Evolutionary conservation across 352 stramenopile genomes (phyloP).

Genomic region (Elongisporangium undulatum): DNA sequence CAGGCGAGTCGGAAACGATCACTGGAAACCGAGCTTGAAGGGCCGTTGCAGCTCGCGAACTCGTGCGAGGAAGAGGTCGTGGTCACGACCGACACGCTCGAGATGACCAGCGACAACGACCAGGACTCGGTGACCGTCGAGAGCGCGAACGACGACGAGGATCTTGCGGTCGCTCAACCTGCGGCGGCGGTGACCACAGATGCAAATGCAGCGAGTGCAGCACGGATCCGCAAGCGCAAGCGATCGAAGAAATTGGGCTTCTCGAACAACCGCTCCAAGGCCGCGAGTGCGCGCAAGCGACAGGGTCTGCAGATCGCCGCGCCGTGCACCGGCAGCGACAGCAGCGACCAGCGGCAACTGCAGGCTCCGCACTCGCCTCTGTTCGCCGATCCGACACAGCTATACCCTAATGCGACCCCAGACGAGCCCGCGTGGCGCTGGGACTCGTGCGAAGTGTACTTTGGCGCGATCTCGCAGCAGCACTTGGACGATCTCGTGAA

Average conservation of each 20-base stretch:
- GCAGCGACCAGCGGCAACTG: not conserved
- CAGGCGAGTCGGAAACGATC: not conserved
- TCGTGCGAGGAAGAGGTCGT: not conserved
- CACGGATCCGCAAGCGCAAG: constrained; percentile 25
- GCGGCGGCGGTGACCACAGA: not conserved
- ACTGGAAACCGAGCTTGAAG: not conserved
- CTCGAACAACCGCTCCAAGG: constrained; percentile 11
- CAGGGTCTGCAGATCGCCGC: not conserved
- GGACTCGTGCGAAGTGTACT: constrained; percentile 57
- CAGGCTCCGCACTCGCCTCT: constrained; percentile 30
- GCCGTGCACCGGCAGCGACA: not conserved
- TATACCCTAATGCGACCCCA: constrained; percentile 32
- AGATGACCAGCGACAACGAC: not conserved
- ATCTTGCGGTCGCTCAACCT: not conserved
- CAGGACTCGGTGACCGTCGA: not conserved
- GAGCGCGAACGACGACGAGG: not conserved
- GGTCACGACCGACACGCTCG: not conserved
- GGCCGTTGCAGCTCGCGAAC: not conserved
- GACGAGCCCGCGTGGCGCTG: constrained; percentile 46
- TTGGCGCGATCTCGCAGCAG: constrained; percentile 36
- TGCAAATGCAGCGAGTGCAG: constrained; percentile 1
- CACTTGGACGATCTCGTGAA: constrained; percentile 50
- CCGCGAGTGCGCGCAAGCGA: not conserved
- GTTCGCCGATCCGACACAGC: constrained; percentile 31
- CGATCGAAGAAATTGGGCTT: constrained; percentile 40